Base-by-base conservation (phyloP, 768 basidiomycete species). In the Clavulina sp. region DNA sequence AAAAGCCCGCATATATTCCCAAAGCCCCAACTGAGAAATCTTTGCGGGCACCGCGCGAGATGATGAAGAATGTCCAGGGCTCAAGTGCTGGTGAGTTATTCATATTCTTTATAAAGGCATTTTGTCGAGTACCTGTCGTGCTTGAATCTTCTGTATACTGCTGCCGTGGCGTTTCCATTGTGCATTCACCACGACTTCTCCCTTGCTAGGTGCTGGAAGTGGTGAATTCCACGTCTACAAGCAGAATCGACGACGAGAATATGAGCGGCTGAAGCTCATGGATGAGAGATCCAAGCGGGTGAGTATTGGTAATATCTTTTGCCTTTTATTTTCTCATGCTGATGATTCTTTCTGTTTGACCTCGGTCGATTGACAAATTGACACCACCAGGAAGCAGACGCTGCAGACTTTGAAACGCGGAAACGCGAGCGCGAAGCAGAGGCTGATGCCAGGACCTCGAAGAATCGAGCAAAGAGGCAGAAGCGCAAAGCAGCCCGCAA, bases 191-290 rank as follows among this genome's bases (percentile, higher is more conserved):
- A 9, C 13, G 9, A 16, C 26, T 46, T 9, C 9, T 16, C 13
- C 43, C 9, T 13, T 26, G 13, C 13, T 46, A 46, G 43, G 93
- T 41, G 95, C 95, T 18, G 95, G 95, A 48, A 88, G 85, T 52
- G 93, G 93, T 40, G 92, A 93, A 65, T 96, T 97, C 62, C 95
- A 99, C 63, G 95, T 99, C 0, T 99, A 97, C 70, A 97, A 97
- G 63, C 92, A 93, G 18, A 80, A 81, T 57, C 70, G 95, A 56
- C 73, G 93, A 61, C 73, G 93, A 60, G 95, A 99, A 68, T 97
- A 96, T 60, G 95, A 99, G 66, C 70, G 95, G 52, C 63, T 97
- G 52, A 92, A 86, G 68, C 59, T 93, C 13, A 76, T 99, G 70
- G 87, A 92, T 56, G 92, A 96, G 54, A 69, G 78, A 54, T 63